Conservation (phyloP, 1,284 basidiomycete species). For the Ceratobasidium sp. region DNA sequence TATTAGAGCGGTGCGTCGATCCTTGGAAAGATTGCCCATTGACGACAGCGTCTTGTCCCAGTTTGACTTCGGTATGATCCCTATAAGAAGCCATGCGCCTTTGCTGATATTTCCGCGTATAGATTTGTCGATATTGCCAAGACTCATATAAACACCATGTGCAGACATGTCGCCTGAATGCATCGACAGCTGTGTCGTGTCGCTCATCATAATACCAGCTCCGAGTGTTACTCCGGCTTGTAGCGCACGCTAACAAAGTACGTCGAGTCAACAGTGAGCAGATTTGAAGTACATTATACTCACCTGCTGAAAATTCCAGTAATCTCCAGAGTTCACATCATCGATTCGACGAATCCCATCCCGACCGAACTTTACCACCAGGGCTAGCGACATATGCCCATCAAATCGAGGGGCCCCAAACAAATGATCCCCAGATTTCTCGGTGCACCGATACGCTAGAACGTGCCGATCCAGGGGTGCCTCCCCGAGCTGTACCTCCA, state of each 20-base stretch:
- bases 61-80: background rate
- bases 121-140: background rate
- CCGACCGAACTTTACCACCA: background rate
- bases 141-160: conserved; percentile 3
- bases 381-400: conserved; percentile 10
- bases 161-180: background rate
- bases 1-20: background rate
- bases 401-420: conserved; percentile 7
- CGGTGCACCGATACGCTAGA: background rate
- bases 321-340: background rate
- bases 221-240: background rate
- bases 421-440: background rate
- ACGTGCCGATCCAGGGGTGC: background rate
- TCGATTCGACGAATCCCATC: background rate
- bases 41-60: background rate
- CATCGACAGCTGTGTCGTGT: background rate
- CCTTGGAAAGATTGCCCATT: background rate
- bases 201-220: background rate
- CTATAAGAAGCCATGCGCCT: conserved; percentile 1
- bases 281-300: background rate
- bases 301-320: conserved; percentile 9
- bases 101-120: background rate
- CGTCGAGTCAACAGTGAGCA: no score
- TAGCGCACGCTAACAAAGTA: background rate
- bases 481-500: background rate